Conservation (phyloP, 495 filamentous ascomycete species). For the Xylaria grammica region DNA sequence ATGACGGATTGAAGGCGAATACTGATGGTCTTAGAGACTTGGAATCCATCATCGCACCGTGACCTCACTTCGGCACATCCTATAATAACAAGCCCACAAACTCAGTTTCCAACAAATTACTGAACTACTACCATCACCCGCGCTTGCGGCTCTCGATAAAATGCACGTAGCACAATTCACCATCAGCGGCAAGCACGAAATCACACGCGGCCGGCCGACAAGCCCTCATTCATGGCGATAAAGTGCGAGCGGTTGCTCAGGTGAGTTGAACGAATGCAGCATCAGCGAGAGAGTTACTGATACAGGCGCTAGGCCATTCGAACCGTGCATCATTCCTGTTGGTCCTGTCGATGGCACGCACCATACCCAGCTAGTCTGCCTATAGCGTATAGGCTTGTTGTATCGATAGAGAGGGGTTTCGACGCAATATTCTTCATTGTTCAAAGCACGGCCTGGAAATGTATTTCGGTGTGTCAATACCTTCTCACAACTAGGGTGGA, state of each 20-base stretch:
- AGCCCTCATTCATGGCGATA: constrained; percentile 31
- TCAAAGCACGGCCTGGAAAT: too few species aligned
- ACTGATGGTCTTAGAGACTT: not conserved
- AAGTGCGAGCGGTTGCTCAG: not conserved
- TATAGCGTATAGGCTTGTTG: too few species aligned
- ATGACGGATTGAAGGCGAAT: not conserved
- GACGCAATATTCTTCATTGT: too few species aligned
- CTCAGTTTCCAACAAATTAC: not conserved
- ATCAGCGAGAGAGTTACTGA: constrained; percentile 6
- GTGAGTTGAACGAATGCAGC: not conserved
- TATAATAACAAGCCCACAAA: not conserved
- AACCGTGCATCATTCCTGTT: too few species aligned
- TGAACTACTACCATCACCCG: too few species aligned
- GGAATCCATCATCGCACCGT: not conserved
- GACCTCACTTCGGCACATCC: not conserved
- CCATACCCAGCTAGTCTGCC: too few species aligned
- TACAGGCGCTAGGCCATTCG: not conserved
- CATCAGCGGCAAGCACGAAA: constrained; percentile 40
- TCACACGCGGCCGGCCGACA: constrained; percentile 32
- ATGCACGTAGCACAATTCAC: constrained; percentile 40
- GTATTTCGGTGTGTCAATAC: too few species aligned
- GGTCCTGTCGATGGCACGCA: too few species aligned
- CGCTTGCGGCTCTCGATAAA: not conserved
- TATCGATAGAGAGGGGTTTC: too few species aligned
- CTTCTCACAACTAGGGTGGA: too few species aligned